phyloP scores from a whole-genome alignment of 1,284 basidiomycete species.

The Pascua guehoae region DNA sequence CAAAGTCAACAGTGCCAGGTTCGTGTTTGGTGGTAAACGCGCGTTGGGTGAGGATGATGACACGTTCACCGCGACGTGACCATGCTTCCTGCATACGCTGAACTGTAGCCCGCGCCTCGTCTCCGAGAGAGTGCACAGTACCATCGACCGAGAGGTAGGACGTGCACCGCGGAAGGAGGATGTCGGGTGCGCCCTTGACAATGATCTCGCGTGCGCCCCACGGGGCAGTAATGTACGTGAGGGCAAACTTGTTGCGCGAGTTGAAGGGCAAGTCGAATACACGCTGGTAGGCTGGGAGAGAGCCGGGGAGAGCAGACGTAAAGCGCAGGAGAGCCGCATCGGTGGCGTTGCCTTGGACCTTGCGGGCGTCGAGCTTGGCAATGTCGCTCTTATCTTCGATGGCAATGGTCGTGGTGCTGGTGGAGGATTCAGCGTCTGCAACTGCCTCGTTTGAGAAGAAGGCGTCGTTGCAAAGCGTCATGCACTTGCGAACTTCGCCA shows the following conservation, averaged over 20 bases:
- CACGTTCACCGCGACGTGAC: slow-evolving; percentile 61
- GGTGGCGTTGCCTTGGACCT: slow-evolving; percentile 62
- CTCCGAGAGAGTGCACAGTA: slow-evolving; percentile 44
- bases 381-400: not conserved
- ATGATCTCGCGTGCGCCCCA: slow-evolving; percentile 46
- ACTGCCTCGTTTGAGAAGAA: slow-evolving; percentile 51
- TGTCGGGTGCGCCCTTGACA: slow-evolving; percentile 61
- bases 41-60: slow-evolving; percentile 53
- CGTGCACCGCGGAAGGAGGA: slow-evolving; percentile 56
- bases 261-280: slow-evolving; percentile 56
- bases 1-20: slow-evolving; percentile 45
- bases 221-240: not conserved
- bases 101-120: slow-evolving; percentile 35
- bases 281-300: slow-evolving; percentile 32
- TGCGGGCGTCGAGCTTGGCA: slow-evolving; percentile 26
- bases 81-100: slow-evolving; percentile 53
- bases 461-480: slow-evolving; percentile 60
- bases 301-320: slow-evolving; percentile 49
- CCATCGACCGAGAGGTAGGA: slow-evolving; percentile 49
- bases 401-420: slow-evolving; percentile 34
- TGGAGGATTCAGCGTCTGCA: slow-evolving; percentile 40
- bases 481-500: slow-evolving; percentile 9
- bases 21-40: slow-evolving; percentile 21
- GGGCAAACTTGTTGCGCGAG: slow-evolving; percentile 60
- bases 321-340: slow-evolving; percentile 61